These are phyloP conservation scores for Phialemoniopsis sp. DNA, from an alignment of 2,329 filamentous ascomycete species.

Conservation along the genomic window DNA sequence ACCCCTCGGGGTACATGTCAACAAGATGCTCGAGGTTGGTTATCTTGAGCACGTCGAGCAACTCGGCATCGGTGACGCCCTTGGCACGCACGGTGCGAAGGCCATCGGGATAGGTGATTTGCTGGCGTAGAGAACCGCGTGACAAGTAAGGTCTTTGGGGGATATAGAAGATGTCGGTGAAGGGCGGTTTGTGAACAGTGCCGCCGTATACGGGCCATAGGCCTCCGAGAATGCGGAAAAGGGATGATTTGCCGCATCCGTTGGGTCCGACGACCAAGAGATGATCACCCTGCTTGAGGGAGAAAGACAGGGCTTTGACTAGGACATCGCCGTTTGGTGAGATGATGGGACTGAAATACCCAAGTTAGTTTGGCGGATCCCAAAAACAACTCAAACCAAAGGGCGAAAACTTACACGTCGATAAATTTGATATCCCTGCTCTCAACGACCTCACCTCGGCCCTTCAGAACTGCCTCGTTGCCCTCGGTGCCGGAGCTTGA, in stretches of 20 bases:
- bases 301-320: conserved; percentile 80
- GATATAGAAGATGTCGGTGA: conserved; percentile 95
- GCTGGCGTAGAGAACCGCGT: conserved; percentile 86
- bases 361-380: conserved; percentile 10
- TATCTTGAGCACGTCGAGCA: conserved; percentile 70
- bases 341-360: conserved; percentile 68
- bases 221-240: conserved; percentile 94
- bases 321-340: conserved; percentile 95
- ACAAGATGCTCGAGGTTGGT: conserved; percentile 83
- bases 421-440: conserved; percentile 81
- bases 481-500: conserved; percentile 79
- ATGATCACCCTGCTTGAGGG: conserved; percentile 81
- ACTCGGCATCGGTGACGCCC: conserved; percentile 75
- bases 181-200: conserved; percentile 84
- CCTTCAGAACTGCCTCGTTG: conserved; percentile 77
- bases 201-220: conserved; percentile 98
- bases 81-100: conserved; percentile 83
- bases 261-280: conserved; percentile 94
- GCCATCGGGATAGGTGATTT: conserved; percentile 94
- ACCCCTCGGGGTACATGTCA: conserved; percentile 70
- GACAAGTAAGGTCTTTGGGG: conserved; percentile 93
- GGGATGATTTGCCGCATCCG: conserved; percentile 91
- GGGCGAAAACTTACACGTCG: conserved; percentile 56
- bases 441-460: conserved; percentile 77
- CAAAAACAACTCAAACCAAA: background rate